Evolutionary conservation across 192 early-diverging fungal genomes (phyloP), one percentile per base, ranked within the genome.

Genomic region (Ambispora gerdemannii): DNA sequence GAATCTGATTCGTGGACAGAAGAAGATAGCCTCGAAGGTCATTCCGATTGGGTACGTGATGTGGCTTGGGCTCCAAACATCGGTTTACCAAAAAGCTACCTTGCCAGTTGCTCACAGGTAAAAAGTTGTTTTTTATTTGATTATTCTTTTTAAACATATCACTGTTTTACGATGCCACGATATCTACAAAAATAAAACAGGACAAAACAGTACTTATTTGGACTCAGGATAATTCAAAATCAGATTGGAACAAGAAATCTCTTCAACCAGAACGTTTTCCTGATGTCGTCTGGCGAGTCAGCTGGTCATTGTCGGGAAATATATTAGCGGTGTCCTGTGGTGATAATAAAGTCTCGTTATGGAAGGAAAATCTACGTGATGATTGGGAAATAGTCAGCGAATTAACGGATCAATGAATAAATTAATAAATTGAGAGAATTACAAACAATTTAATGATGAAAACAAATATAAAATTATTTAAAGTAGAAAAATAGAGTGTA

Each of bases 201-300:
- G 97, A 99, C 79, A 93, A 94, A 74, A 90, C 93, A 27, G 97
- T 99, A 6, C 75, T 90, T 27, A 96, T 99, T 73, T 99, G 96
- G 95, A 94, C 91, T 2, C 90, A 97, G 75, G 92, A 95, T 43
- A 83, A 78, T 24, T 80, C 81, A 36, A 78, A 30, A 27, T 76
- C 84, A 17, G 78, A 83, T 69, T 98, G 95, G 95, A 86, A 68
- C 28, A 90, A 90, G 62, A 89, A 84, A 73, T 76, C 80, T 17
- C 84, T 97, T 27, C 80, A 84, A 50, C 73, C 80, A 22, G 91
- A 90, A 11, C 86, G 89, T 36, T 99, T 99, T 79, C 82, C 89
- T 28, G 97, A 99, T 81, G 97, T 95, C 8, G 92, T 99, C 36
- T 99, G 97, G 97, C 87, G 95, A 58, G 95, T 99, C 62, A 95